These are phyloP conservation scores for Apiotrichum brassicae DNA, from an alignment of 1,284 basidiomycete species.

Conservation along the genomic window DNA sequence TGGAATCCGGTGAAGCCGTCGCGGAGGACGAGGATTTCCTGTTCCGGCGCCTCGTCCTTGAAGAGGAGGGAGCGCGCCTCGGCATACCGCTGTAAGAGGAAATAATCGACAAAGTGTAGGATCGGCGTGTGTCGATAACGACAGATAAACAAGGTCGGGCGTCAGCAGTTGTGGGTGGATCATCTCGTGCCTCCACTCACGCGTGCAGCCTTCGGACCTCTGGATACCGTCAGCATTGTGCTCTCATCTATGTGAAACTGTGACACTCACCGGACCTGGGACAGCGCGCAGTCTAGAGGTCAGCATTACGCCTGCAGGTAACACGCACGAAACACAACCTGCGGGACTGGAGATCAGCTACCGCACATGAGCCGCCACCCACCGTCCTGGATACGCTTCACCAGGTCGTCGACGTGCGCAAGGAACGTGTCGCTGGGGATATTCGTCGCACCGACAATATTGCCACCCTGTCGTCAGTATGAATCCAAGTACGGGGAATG, in stretches of 20 bases:
- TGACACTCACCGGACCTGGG: conserved; percentile 38
- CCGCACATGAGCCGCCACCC: conserved; percentile 3
- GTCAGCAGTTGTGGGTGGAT: too few relatives aligned
- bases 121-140: not conserved
- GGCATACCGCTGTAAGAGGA: conserved; percentile 37
- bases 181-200: conserved; percentile 21
- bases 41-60: conserved; percentile 20
- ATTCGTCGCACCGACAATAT: conserved; percentile 43
- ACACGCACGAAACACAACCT: conserved; percentile 43
- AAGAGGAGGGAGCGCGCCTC: conserved; percentile 29
- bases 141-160: too few relatives aligned
- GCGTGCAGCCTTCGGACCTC: conserved; percentile 45
- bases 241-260: too few relatives aligned
- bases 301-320: not conserved
- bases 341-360: conserved; percentile 29
- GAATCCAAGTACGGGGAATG: not conserved
- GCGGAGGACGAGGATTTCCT: conserved; percentile 44
- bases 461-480: conserved; percentile 36
- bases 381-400: conserved; percentile 34
- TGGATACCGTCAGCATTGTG: conserved; percentile 10
- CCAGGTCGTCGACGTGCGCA: conserved; percentile 33
- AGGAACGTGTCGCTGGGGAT: conserved; percentile 40
- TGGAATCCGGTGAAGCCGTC: conserved; percentile 47
- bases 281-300: conserved; percentile 43
- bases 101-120: not conserved